These are phyloP conservation scores for Artomyces pyxidatus DNA, from an alignment of 768 basidiomycete species.

Conservation along the genomic window DNA sequence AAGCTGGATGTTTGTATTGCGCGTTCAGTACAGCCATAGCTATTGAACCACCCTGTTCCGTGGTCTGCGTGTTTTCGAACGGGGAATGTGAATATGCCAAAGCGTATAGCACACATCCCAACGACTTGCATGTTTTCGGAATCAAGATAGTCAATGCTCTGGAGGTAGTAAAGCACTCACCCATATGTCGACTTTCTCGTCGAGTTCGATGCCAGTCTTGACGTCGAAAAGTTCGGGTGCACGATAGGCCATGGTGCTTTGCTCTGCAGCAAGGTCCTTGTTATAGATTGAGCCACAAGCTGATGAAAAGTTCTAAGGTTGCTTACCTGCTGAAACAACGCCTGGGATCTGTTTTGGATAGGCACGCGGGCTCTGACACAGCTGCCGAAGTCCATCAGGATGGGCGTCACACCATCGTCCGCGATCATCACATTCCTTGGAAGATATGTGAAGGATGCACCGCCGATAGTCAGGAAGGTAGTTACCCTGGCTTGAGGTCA, in stretches of 20 bases:
- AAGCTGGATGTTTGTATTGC: slow-evolving; percentile 82
- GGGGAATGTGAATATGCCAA: slow-evolving; percentile 94
- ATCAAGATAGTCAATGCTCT: not conserved
- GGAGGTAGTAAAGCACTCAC: slow-evolving; percentile 35
- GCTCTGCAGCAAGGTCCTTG: slow-evolving; percentile 92
- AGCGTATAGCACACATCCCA: slow-evolving; percentile 92
- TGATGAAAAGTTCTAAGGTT: not conserved
- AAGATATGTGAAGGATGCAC: too few species aligned
- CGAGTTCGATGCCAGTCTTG: slow-evolving; percentile 77
- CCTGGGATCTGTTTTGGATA: slow-evolving; percentile 78
- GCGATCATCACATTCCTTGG: slow-evolving; percentile 92
- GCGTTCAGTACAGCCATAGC: slow-evolving; percentile 97
- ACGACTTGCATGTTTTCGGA: slow-evolving; percentile 48
- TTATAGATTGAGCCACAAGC: not conserved
- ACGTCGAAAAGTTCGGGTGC: slow-evolving; percentile 98
- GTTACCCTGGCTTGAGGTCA: slow-evolving; percentile 93
- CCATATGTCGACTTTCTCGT: slow-evolving; percentile 98
- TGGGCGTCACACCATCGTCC: slow-evolving; percentile 75
- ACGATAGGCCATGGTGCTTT: slow-evolving; percentile 97
- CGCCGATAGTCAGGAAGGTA: slow-evolving; percentile 14
- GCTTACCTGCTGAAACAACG: slow-evolving; percentile 77
- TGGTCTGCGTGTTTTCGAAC: slow-evolving; percentile 88
- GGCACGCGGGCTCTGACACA: slow-evolving; percentile 77
- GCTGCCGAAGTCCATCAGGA: slow-evolving; percentile 98
- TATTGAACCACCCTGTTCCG: slow-evolving; percentile 92